These are phyloP conservation scores for Tetraselmis chui DNA, from an alignment of 139 green algal species.

Conservation along the genomic window DNA sequence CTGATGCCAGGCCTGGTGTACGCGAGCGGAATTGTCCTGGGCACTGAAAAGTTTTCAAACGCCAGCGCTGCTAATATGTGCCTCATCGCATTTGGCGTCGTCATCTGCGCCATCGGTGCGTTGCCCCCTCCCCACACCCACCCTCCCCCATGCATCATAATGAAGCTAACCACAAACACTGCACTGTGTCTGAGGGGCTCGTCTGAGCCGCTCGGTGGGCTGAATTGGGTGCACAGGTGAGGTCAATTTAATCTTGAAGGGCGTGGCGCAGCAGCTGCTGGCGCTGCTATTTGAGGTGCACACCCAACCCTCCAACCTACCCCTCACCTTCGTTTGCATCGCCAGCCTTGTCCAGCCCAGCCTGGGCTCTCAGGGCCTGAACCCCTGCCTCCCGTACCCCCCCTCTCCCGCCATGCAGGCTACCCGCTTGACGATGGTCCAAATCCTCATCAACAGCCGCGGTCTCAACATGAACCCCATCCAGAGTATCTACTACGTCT, in stretches of 20 bases:
- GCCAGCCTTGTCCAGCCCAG: too few species aligned
- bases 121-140: not conserved
- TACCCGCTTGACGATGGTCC: slow-evolving; percentile 14
- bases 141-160: slow-evolving; percentile 27
- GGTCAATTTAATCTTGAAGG: slow-evolving; percentile 79
- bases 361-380: too few species aligned
- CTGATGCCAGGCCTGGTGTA: slow-evolving; percentile 80
- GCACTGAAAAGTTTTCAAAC: slow-evolving; percentile 65
- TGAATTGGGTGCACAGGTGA: slow-evolving; percentile 33
- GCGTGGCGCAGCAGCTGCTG: slow-evolving; percentile 81
- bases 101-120: slow-evolving; percentile 71
- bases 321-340: not conserved
- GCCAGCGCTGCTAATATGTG: slow-evolving; percentile 72
- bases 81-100: slow-evolving; percentile 80
- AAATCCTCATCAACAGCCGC: slow-evolving; percentile 84
- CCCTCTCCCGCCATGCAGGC: too few species aligned
- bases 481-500: slow-evolving; percentile 85
- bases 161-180: too few species aligned
- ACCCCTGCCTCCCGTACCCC: too few species aligned
- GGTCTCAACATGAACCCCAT: slow-evolving; percentile 81
- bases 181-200: too few species aligned
- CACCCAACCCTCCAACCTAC: too few species aligned
- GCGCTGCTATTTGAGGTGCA: slow-evolving; percentile 74
- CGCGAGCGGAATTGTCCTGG: slow-evolving; percentile 54
- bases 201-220: too few species aligned